Evolutionary conservation across 139 green algal species (phyloP).

Genomic region (Pleodorina starrii): DNA sequence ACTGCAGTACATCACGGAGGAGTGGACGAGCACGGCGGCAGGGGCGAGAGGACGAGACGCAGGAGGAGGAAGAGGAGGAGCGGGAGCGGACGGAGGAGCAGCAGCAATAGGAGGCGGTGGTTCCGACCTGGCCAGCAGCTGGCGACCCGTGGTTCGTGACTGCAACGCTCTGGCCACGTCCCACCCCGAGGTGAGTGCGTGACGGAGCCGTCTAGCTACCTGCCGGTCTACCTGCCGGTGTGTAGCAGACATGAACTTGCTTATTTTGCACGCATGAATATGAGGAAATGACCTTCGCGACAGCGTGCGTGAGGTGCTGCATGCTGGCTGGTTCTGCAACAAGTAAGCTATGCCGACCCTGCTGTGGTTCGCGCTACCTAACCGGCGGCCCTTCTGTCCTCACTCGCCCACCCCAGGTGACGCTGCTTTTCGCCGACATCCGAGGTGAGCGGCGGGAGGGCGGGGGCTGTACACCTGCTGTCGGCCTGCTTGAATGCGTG

Average conservation of each 20-base stretch:
- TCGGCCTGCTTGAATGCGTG: too few relatives aligned
- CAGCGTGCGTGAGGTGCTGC: too few relatives aligned
- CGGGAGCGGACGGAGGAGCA: not conserved
- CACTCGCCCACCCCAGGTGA: not conserved
- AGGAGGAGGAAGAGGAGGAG: not conserved
- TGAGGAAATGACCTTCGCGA: too few relatives aligned
- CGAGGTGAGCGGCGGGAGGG: too few relatives aligned
- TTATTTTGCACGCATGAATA: too few relatives aligned
- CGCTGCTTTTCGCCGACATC: constrained; percentile 21
- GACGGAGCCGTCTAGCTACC: too few relatives aligned
- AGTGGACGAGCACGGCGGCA: not conserved
- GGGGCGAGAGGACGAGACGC: not conserved
- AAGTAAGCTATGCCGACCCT: too few relatives aligned
- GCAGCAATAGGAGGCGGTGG: not conserved
- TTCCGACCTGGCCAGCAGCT: not conserved
- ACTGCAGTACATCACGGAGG: constrained; percentile 25
- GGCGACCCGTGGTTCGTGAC: constrained; percentile 23
- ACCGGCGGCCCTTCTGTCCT: not conserved
- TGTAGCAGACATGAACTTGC: too few relatives aligned
- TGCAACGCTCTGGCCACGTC: constrained; percentile 22
- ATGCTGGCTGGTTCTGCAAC: too few relatives aligned
- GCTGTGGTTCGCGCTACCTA: too few relatives aligned
- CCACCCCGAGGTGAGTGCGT: constrained; percentile 20
- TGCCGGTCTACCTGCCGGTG: too few relatives aligned
- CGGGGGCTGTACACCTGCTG: too few relatives aligned